Conservation (phyloP, 2,329 filamentous ascomycete genomes). For the Rutstroemia sp. region DNA sequence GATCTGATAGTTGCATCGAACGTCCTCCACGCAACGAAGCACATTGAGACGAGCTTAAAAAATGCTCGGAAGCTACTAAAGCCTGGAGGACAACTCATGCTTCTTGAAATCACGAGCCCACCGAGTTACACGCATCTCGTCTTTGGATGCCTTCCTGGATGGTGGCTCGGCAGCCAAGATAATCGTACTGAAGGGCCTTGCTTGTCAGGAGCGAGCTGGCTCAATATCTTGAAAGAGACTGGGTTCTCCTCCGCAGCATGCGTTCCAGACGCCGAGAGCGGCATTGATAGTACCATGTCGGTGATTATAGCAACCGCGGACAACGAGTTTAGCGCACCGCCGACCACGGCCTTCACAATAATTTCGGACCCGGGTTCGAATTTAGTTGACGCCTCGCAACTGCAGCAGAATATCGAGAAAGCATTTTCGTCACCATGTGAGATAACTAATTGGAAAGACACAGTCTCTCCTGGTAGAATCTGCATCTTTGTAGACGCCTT, state of each 20-base stretch:
- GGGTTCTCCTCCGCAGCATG: not conserved
- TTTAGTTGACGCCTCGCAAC: too few species aligned
- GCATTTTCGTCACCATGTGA: too few species aligned
- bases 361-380: too few species aligned
- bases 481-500: too few species aligned
- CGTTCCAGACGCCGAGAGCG: too few species aligned
- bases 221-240: not conserved
- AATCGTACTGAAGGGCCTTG: not conserved
- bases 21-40: slow-evolving; percentile 19
- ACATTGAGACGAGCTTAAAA: slow-evolving; percentile 18
- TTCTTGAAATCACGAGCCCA: slow-evolving; percentile 20
- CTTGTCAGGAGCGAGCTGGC: not conserved
- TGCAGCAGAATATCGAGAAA: too few species aligned
- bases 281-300: too few species aligned
- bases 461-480: too few species aligned
- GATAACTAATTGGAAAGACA: too few species aligned
- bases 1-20: slow-evolving; percentile 22
- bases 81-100: slow-evolving; percentile 24
- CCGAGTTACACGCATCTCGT: slow-evolving; percentile 15
- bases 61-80: slow-evolving; percentile 26
- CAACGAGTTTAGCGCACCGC: too few species aligned
- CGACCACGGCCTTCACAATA: too few species aligned
- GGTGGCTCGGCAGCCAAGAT: slow-evolving; percentile 18
- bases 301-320: too few species aligned
- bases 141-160: slow-evolving; percentile 28